A percentile compares a stretch with the other conserved stretches of the same genome.
These are phyloP conservation scores for Mayamaea pseudoterrestris DNA, from an alignment of 108 stramenopile species.

Conservation along the genomic window DNA sequence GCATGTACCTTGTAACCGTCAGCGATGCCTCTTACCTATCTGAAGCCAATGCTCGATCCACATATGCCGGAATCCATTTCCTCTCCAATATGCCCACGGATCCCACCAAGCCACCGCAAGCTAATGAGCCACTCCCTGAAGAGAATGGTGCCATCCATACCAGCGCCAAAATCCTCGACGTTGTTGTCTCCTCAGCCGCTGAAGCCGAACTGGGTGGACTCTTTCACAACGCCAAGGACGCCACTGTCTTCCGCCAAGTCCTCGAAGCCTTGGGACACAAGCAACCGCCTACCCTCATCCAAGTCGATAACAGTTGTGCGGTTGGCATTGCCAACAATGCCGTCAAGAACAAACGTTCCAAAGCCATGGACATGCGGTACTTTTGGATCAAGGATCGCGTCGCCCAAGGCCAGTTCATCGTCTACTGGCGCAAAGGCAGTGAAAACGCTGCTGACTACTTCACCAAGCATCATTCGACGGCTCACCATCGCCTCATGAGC, in stretches of 20 bases:
- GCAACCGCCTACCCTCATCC: slow-evolving; percentile 24
- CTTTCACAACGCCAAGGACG: slow-evolving; percentile 21
- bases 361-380: slow-evolving; percentile 21
- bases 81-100: neutral
- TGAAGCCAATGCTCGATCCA: slow-evolving; percentile 17
- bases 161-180: neutral
- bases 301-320: slow-evolving; percentile 28
- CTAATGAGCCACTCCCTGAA: slow-evolving; percentile 5
- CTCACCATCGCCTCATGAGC: slow-evolving; percentile 10
- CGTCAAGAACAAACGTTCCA: slow-evolving; percentile 8
- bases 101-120: neutral
- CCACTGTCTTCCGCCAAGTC: slow-evolving; percentile 3
- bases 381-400: slow-evolving; percentile 22
- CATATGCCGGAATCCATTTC: slow-evolving; percentile 19
- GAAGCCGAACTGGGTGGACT: slow-evolving; percentile 29
- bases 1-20: slow-evolving; percentile 26
- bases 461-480: slow-evolving; percentile 13
- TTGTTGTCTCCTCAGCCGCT: slow-evolving; percentile 20
- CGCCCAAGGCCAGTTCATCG: slow-evolving; percentile 11
- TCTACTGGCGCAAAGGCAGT: slow-evolving; percentile 17
- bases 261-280: slow-evolving; percentile 24
- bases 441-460: slow-evolving; percentile 21
- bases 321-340: slow-evolving; percentile 19
- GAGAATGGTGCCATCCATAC: slow-evolving; percentile 4
- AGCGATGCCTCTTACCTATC: slow-evolving; percentile 24